phyloP scores from a whole-genome alignment of 2,329 filamentous ascomycete genomes.

The Aspergillus viridinutans region DNA sequence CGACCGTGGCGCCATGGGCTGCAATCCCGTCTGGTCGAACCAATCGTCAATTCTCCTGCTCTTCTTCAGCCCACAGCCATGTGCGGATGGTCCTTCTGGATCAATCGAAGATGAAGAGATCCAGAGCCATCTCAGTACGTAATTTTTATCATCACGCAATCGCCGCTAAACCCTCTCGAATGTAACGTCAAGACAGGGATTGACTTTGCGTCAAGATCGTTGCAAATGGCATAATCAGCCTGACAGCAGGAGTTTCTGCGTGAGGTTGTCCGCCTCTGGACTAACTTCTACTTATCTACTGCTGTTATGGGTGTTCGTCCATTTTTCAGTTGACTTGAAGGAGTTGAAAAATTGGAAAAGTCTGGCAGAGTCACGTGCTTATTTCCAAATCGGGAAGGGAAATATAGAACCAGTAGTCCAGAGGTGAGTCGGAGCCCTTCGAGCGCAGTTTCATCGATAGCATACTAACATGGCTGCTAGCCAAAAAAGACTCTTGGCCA shows the following conservation, averaged over 20 bases:
- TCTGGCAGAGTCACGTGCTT: background rate
- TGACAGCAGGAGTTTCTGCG: background rate
- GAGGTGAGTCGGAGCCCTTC: background rate
- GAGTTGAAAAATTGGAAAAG: background rate
- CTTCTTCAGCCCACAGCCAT: too few relatives aligned
- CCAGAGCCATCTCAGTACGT: too few relatives aligned
- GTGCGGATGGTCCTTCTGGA: too few relatives aligned
- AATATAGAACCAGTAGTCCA: background rate
- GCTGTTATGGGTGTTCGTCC: background rate
- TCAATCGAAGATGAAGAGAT: too few relatives aligned
- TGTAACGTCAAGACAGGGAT: background rate
- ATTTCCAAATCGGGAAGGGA: background rate
- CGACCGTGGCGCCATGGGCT: too few relatives aligned
- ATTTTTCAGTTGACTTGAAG: background rate
- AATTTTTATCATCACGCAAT: slow-evolving; percentile 23
- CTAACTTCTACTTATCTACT: background rate
- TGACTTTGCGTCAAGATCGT: background rate
- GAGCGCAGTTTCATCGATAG: background rate
- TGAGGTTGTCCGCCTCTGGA: background rate
- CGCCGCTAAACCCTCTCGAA: slow-evolving; percentile 7
- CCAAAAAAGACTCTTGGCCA: background rate
- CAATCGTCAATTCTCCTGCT: too few relatives aligned
- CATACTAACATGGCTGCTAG: background rate
- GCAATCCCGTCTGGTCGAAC: too few relatives aligned
- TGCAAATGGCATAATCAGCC: background rate